Base-by-base conservation (phyloP, 1,139 yeast species). In the Yamadazyma triangularis region DNA sequence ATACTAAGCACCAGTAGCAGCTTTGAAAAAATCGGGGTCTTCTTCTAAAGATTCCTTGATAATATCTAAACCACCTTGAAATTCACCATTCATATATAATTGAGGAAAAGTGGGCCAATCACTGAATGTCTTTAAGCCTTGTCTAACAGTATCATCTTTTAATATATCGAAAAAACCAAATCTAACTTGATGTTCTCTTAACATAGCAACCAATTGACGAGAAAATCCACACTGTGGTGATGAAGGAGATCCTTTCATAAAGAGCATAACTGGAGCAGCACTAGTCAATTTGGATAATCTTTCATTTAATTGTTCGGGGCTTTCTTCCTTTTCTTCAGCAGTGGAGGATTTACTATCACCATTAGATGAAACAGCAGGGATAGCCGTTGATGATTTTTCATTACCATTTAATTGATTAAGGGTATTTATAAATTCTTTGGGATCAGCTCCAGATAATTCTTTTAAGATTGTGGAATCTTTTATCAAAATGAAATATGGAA, bases 81-180 rank as follows among this genome's bases (percentile, higher is more conserved):
- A 85, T 53, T 86, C 96, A 18, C 98, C 97, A 41, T 79, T 79
- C 35, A 91, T 71, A 57, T 91, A 91, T 44, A 91, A 69, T 62
- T 91, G 98, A 9, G 98, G 98, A 73, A 86, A 91, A 8, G 98
- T 91, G 31, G 98, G 98, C 98, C 98, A 91, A 57, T 91, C 98
- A 29, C 94, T 80, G 51, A 76, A 91, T 25, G 72, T 65, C 65
- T 91, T 91, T 47, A 91, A 71, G 1, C 97, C 96, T 56, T 80
- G 94, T 63, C 98, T 81, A 6, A 91, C 96, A 3, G 83, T 70
- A 53, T 87, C 94, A 58, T 91, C 97, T 58, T 88, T 89, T 47
- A 91, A 71, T 39, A 91, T 89, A 58, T 91, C 97, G 48, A 91
- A 91, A 56, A 89, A 91, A 0, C 98, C 98, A 53, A 91, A 91